Percentiles rank a stretch among this genome's conserved stretches.
phyloP scores from a whole-genome alignment of 2,329 filamentous ascomycete genomes.

The Pyrenochaeta sp. region DNA sequence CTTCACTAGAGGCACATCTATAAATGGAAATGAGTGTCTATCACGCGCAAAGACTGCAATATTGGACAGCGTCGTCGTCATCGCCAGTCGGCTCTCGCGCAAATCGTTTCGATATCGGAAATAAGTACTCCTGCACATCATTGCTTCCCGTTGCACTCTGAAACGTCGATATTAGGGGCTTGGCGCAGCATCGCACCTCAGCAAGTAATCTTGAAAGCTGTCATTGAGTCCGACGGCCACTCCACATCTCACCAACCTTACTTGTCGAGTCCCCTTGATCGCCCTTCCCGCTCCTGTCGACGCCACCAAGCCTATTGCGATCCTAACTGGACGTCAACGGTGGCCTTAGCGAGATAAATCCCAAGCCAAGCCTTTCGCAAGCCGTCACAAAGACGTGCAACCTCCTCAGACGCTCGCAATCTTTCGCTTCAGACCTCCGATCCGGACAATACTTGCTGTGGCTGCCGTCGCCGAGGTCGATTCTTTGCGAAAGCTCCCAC shows the following conservation, averaged over 20 bases:
- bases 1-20: constrained; percentile 2
- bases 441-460: constrained; percentile 8
- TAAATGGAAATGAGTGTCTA: constrained; percentile 7
- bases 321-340: constrained; percentile 36
- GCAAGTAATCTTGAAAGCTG: constrained; percentile 23
- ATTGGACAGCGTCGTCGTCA: too few species aligned
- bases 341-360: constrained; percentile 45
- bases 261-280: constrained; percentile 32
- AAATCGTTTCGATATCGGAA: constrained; percentile 11
- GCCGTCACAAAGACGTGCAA: constrained; percentile 29
- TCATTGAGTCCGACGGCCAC: constrained; percentile 16
- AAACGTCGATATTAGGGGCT: constrained; percentile 37
- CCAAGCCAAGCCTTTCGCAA: constrained; percentile 34
- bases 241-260: constrained; percentile 22
- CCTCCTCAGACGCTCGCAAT: constrained; percentile 18
- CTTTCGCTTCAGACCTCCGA: constrained; percentile 11
- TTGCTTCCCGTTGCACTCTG: constrained; percentile 27
- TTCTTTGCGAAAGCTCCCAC: constrained; percentile 6
- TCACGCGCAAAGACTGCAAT: too few species aligned
- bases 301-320: constrained; percentile 31
- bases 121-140: constrained; percentile 27
- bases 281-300: constrained; percentile 27
- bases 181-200: constrained; percentile 22
- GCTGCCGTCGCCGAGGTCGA: constrained; percentile 22
- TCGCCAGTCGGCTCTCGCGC: background rate